Conservation (phyloP, 208 protist genomes). For the Leptomonas pyrrhocoris region DNA sequence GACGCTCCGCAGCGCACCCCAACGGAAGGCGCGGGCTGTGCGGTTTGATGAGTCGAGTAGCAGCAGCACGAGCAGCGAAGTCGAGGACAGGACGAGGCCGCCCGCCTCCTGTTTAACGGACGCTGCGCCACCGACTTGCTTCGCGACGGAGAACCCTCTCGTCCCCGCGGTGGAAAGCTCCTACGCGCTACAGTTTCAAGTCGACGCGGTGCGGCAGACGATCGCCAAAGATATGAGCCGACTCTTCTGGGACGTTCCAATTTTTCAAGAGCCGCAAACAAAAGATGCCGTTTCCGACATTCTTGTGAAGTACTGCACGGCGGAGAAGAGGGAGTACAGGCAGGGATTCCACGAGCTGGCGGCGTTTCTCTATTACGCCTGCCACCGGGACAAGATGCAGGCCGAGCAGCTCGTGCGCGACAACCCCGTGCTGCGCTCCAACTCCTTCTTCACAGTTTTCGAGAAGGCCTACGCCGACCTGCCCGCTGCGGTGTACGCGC, state of each 20-base stretch:
- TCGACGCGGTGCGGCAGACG: conserved; percentile 41
- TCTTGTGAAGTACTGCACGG: conserved; percentile 66
- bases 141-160: conserved; percentile 61
- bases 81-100: conserved; percentile 9
- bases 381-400: conserved; percentile 39
- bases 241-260: conserved; percentile 64
- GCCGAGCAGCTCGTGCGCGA: conserved; percentile 18
- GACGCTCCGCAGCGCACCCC: conserved; percentile 12
- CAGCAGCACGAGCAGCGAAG: conserved; percentile 2
- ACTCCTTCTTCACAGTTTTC: conserved; percentile 16
- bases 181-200: conserved; percentile 65
- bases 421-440: conserved; percentile 14
- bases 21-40: conserved; percentile 15
- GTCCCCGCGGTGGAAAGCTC: conserved; percentile 47
- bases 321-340: conserved; percentile 65
- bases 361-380: conserved; percentile 77
- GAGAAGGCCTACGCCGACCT: conserved; percentile 25
- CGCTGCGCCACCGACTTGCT: neutral
- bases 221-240: conserved; percentile 69
- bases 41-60: conserved; percentile 37
- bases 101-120: neutral
- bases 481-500: conserved; percentile 36
- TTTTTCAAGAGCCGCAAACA: conserved; percentile 42
- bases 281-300: conserved; percentile 52
- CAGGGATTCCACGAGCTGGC: conserved; percentile 94